These are phyloP conservation scores for Diplodia scrobiculata DNA, from an alignment of 2,329 filamentous ascomycete species.

Conservation along the genomic window DNA sequence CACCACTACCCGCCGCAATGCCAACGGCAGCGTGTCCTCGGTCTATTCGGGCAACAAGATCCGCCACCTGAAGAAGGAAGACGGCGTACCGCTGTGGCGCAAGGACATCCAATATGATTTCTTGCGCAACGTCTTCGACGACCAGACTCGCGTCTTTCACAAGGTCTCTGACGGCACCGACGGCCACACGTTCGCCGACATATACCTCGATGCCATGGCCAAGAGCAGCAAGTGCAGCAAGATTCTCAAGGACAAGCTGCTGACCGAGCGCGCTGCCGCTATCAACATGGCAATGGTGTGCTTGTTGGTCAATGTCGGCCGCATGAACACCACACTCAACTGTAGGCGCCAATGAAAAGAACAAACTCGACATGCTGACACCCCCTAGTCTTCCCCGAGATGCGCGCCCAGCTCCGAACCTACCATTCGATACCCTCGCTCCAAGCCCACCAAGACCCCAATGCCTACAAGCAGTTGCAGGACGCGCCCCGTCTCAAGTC, in stretches of 20 bases:
- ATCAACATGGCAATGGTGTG: slow-evolving; percentile 99
- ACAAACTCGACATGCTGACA: slow-evolving; percentile 32
- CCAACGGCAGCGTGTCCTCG: slow-evolving; percentile 66
- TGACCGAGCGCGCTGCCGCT: slow-evolving; percentile 86
- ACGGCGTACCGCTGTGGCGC: slow-evolving; percentile 83
- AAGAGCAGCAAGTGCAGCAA: slow-evolving; percentile 99
- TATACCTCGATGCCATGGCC: slow-evolving; percentile 98
- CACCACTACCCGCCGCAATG: slow-evolving; percentile 60
- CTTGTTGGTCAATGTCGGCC: slow-evolving; percentile 90
- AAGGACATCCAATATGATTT: slow-evolving; percentile 90
- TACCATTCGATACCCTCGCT: slow-evolving; percentile 97
- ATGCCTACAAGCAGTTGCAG: slow-evolving; percentile 96
- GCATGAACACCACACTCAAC: slow-evolving; percentile 98
- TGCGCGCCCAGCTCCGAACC: slow-evolving; percentile 94
- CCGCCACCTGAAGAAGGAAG: slow-evolving; percentile 82
- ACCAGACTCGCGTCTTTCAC: slow-evolving; percentile 77
- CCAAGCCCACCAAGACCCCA: slow-evolving; percentile 90
- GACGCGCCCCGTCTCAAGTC: slow-evolving; percentile 95
- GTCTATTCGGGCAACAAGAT: slow-evolving; percentile 76
- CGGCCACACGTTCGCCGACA: slow-evolving; percentile 78
- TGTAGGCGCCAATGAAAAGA: slow-evolving; percentile 60
- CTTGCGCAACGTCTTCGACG: slow-evolving; percentile 75
- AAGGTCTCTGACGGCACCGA: slow-evolving; percentile 83
- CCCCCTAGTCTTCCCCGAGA: slow-evolving; percentile 87
- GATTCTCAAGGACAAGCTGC: slow-evolving; percentile 92